These are phyloP conservation scores for Hypoxylon lienhwacheense DNA, from an alignment of 495 filamentous ascomycete species.

Conservation along the genomic window DNA sequence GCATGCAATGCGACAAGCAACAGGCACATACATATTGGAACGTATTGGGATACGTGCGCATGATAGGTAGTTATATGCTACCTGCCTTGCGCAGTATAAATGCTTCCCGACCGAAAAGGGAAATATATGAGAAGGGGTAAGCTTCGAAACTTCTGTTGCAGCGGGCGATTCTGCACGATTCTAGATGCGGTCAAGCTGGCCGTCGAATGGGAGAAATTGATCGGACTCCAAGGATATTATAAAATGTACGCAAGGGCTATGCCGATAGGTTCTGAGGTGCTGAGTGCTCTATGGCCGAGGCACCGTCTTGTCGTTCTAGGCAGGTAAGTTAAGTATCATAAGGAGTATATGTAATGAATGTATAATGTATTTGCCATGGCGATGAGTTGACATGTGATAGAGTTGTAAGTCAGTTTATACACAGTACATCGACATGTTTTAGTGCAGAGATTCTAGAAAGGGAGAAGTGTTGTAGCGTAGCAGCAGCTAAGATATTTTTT, in stretches of 20 bases:
- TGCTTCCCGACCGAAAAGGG: conserved; percentile 19
- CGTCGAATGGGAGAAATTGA: conserved; percentile 27
- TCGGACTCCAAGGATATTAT: conserved; percentile 13
- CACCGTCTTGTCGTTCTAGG: conserved; percentile 16
- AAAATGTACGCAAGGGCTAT: conserved; percentile 7
- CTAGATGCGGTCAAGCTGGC: conserved; percentile 13
- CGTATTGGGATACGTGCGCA: background rate
- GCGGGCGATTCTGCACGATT: conserved; percentile 19
- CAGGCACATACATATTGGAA: too few relatives aligned
- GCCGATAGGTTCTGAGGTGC: conserved; percentile 18
- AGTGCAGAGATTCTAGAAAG: background rate
- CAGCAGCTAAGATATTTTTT: background rate
- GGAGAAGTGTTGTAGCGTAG: background rate
- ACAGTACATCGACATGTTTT: background rate
- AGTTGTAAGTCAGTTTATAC: background rate
- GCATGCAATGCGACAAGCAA: conserved; percentile 10
- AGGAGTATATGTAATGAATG: conserved; percentile 3
- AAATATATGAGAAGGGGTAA: conserved; percentile 31
- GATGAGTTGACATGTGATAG: conserved; percentile 28
- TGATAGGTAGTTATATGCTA: conserved; percentile 3
- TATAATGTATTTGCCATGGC: too few relatives aligned
- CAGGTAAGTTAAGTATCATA: background rate
- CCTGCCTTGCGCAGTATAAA: conserved; percentile 29
- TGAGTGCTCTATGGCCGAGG: too few relatives aligned
- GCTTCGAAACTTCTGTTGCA: conserved; percentile 32